Evolutionary conservation across 2,329 filamentous ascomycete species (phyloP).

Genomic region (Botryotinia convoluta): DNA sequence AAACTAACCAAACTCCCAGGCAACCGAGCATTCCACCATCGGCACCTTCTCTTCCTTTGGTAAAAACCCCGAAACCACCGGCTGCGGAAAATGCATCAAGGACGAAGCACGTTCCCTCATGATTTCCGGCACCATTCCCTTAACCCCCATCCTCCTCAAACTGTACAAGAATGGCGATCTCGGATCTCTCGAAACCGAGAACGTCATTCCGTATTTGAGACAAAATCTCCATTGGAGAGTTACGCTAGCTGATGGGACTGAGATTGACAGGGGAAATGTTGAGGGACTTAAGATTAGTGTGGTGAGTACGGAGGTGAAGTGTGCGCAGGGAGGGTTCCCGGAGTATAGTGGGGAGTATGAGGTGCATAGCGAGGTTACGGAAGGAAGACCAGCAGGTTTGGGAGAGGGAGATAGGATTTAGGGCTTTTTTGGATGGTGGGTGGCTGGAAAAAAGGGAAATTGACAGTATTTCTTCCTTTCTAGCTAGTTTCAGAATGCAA

Average conservation of each 20-base stretch:
- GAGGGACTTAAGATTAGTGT: slow-evolving; percentile 35
- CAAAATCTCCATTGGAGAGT: slow-evolving; percentile 37
- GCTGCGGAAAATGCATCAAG: slow-evolving; percentile 39
- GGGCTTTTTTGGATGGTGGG: not conserved
- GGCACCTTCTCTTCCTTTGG: slow-evolving; percentile 43
- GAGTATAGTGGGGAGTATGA: slow-evolving; percentile 35
- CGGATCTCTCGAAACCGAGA: slow-evolving; percentile 34
- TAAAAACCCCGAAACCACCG: slow-evolving; percentile 35
- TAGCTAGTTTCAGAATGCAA: not conserved
- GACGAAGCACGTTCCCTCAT: slow-evolving; percentile 34
- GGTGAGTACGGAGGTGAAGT: slow-evolving; percentile 32
- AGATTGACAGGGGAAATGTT: slow-evolving; percentile 30
- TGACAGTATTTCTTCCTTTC: not conserved
- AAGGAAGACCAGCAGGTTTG: slow-evolving; percentile 30
- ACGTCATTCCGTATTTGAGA: slow-evolving; percentile 38
- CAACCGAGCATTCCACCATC: slow-evolving; percentile 39
- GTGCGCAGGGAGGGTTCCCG: slow-evolving; percentile 26
- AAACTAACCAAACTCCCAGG: not conserved
- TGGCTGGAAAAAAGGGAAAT: not conserved
- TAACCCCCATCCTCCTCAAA: slow-evolving; percentile 41
- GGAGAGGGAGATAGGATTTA: slow-evolving; percentile 17
- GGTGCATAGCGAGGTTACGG: slow-evolving; percentile 34
- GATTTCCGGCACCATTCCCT: slow-evolving; percentile 42
- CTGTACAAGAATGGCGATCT: slow-evolving; percentile 34
- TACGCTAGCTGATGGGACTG: slow-evolving; percentile 29